phyloP scores from a whole-genome alignment of 306 rosid species.

The Fragaria vesca region DNA sequence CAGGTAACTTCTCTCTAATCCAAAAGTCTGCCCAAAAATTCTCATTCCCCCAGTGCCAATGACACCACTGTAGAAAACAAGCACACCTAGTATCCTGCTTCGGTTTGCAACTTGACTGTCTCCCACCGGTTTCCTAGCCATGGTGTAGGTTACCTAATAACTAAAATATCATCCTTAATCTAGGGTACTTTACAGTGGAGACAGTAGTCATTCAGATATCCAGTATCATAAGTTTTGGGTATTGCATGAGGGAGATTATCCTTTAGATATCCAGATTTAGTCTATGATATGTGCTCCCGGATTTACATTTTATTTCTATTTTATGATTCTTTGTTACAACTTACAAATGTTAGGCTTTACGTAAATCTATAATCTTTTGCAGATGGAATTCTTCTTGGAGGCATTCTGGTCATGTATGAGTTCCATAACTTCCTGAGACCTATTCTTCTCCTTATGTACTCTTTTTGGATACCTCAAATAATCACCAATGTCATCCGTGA shows the following conservation, averaged over 20 bases:
- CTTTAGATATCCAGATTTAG: not conserved
- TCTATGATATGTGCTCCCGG: not conserved
- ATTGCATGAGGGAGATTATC: not conserved
- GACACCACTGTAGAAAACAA: not conserved
- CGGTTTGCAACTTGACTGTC: not conserved
- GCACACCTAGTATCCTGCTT: not conserved
- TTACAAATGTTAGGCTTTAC: slow-evolving; percentile 20
- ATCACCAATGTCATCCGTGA: slow-evolving; percentile 82
- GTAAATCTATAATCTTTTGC: slow-evolving; percentile 37
- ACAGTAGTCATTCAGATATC: not conserved
- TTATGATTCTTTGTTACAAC: slow-evolving; percentile 14
- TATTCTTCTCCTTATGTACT: slow-evolving; percentile 79
- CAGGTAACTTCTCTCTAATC: not conserved
- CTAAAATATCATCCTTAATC: not conserved
- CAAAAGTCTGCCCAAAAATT: not conserved
- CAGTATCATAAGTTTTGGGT: not conserved
- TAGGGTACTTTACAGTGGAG: not conserved
- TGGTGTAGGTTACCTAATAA: not conserved
- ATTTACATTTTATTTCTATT: slow-evolving; percentile 7
- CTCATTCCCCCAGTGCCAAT: not conserved
- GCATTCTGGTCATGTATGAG: slow-evolving; percentile 93
- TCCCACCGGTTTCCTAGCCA: not conserved
- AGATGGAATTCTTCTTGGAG: slow-evolving; percentile 98
- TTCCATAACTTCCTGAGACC: slow-evolving; percentile 80
- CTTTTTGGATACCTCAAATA: slow-evolving; percentile 98